phyloP scores from a whole-genome alignment of 2,329 filamentous ascomycete species.

The Nothopassalora personata region DNA sequence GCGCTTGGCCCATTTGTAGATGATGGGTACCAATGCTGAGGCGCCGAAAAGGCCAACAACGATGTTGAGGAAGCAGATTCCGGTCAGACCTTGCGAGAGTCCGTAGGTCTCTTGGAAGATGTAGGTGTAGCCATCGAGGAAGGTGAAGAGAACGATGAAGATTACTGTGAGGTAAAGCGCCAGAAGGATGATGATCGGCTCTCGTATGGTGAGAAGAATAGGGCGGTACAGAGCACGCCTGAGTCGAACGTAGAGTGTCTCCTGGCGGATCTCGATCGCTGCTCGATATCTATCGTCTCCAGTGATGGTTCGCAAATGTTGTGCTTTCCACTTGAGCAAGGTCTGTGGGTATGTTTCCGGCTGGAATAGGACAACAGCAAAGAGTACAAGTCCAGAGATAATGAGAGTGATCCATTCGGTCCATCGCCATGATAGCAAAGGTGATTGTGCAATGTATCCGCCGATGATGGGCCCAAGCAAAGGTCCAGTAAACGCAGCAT shows the following conservation, averaged over 20 bases:
- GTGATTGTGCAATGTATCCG: constrained; percentile 39
- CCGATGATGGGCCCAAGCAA: constrained; percentile 43
- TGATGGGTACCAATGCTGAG: constrained; percentile 12
- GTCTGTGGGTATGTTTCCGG: constrained; percentile 48
- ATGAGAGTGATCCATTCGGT: constrained; percentile 38
- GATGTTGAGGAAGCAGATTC: constrained; percentile 17
- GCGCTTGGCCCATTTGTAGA: constrained; percentile 21
- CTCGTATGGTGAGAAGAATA: constrained; percentile 35
- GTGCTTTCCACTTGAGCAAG: constrained; percentile 35
- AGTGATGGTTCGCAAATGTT: constrained; percentile 28
- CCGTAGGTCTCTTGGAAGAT: constrained; percentile 49
- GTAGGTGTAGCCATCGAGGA: constrained; percentile 49
- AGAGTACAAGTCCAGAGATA: constrained; percentile 28
- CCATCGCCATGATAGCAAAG: constrained; percentile 43
- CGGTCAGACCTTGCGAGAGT: constrained; percentile 31
- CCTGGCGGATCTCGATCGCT: constrained; percentile 41
- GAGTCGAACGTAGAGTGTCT: constrained; percentile 35
- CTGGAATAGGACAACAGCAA: constrained; percentile 38
- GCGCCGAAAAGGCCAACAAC: constrained; percentile 14
- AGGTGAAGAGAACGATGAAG: constrained; percentile 53
- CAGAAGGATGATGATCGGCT: constrained; percentile 40
- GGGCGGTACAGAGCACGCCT: constrained; percentile 39
- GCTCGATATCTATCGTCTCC: constrained; percentile 45
- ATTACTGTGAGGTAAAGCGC: constrained; percentile 47
- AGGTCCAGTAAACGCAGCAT: constrained; percentile 39